Evolutionary conservation across 1,139 yeast genomes (phyloP), one percentile per base, ranked within the genome.

Genomic region (Nakaseomyces kungkrabaensis): DNA sequence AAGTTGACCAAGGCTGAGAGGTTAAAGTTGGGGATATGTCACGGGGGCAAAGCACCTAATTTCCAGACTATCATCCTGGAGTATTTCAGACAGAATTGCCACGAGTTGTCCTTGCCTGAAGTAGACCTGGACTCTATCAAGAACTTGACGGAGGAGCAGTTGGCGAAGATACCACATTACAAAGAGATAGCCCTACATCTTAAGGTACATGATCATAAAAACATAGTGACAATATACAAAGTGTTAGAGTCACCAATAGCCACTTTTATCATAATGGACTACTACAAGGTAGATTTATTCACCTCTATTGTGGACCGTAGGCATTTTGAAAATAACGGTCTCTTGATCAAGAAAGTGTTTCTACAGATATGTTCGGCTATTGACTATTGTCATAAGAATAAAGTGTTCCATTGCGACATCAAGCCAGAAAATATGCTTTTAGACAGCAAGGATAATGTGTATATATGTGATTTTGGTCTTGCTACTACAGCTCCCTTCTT

Each of bases 361-460:
- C 66, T 82, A 32, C 96, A 89, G 66, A 70, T 89, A 48, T 70
- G 87, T 24, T 88, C 85, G 52, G 95, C 83, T 0, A 72, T 90
- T 37, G 72, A 75, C 42, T 82, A 80, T 67, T 85, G 95, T 62
- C 88, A 85, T 59, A 70, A 75, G 13, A 72, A 74, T 44, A 78
- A 80, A 33, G 77, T 90, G 8, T 89, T 77, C 61, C 97, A 89
- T 64, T 88, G 96, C 67, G 97, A 89, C 66, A 75, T 89, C 59
- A 88, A 89, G 67, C 97, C 97, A 1, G 97, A 90, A 67, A 90
- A 90, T 65, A 76, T 89, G 47, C 72, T 89, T 70, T 75, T 82
- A 49, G 77, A 81, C 51, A 69, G 76, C 50, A 86, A 87, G 47
- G 68, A 78, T 26, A 75, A 74, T 42, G 69, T 88, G 33, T 76